Conservation (phyloP, 1,284 basidiomycete species). For the Entoloma clypeatum region DNA sequence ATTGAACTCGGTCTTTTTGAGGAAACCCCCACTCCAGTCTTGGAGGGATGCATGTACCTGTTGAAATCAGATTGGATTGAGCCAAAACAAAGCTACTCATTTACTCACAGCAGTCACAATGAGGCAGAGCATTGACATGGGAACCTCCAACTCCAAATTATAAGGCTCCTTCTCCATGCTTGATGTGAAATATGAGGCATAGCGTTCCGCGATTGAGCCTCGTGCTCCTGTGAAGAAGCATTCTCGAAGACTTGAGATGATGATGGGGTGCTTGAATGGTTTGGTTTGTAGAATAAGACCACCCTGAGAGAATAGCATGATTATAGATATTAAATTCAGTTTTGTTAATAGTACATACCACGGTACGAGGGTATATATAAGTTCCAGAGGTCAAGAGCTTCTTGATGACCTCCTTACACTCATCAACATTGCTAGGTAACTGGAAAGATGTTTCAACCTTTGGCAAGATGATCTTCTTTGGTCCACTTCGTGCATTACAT, state of each 20-base stretch:
- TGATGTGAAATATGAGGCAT: constrained; percentile 7
- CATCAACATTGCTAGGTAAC: background rate
- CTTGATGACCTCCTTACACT: constrained; percentile 4
- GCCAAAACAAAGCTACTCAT: background rate
- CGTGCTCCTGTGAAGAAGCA: constrained; percentile 5
- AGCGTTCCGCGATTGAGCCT: background rate
- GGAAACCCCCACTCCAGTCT: constrained; percentile 11
- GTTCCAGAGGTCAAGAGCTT: background rate
- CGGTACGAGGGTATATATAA: constrained; percentile 7
- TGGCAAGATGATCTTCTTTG: constrained; percentile 4
- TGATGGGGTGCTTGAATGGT: constrained; percentile 12
- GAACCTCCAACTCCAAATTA: constrained; percentile 9
- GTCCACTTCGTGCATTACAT: background rate
- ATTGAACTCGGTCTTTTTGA: constrained; percentile 14
- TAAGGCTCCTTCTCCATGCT: constrained; percentile 1
- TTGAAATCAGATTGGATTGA: background rate
- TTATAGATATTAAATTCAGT: background rate
- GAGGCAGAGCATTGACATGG: constrained; percentile 8
- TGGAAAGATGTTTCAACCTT: constrained; percentile 4
- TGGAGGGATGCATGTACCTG: constrained; percentile 12
- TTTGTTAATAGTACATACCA: background rate
- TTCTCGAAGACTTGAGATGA: constrained; percentile 11
- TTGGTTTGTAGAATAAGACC: constrained; percentile 2
- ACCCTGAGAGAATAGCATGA: too few relatives aligned
- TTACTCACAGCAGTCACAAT: constrained; percentile 6